Percentiles rank a stretch among this genome's conserved stretches.
These are phyloP conservation scores for Verticillium albo-atrum DNA, from an alignment of 2,329 filamentous ascomycete species.

Conservation along the genomic window DNA sequence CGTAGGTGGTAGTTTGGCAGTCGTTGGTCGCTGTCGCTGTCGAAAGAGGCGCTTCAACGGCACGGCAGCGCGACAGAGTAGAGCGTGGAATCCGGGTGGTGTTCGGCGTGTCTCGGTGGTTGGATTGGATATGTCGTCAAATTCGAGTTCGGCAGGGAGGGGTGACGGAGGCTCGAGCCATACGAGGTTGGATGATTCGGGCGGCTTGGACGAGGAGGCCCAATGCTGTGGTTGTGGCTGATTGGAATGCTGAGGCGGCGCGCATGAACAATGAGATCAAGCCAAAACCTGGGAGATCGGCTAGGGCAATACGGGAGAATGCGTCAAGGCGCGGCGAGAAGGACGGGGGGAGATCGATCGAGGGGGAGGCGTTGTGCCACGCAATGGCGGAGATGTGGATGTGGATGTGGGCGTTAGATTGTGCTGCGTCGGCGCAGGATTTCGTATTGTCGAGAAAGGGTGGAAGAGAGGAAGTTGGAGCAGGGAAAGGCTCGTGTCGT, in stretches of 20 bases:
- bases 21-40: conserved; percentile 2
- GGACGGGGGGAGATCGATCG: not conserved
- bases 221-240: conserved; percentile 8
- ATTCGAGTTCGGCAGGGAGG: conserved; percentile 5
- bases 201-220: not conserved
- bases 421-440: not conserved
- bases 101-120: conserved; percentile 13
- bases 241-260: conserved; percentile 7
- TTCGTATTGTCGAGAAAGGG: not conserved
- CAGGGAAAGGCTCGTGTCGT: not conserved
- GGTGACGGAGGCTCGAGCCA: conserved; percentile 5
- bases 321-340: conserved; percentile 6
- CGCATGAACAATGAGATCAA: conserved; percentile 17
- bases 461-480: not conserved
- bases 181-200: conserved; percentile 3
- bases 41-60: conserved; percentile 1
- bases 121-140: conserved; percentile 16
- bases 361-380: not conserved
- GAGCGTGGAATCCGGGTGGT: conserved; percentile 10
- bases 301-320: not conserved
- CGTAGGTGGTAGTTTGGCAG: not conserved
- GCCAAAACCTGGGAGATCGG: conserved; percentile 9
- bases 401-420: not conserved
- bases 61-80: conserved; percentile 4
- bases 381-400: not conserved